Evolutionary conservation across 768 basidiomycete species (phyloP), one percentile per base, ranked within the genome.

Genomic region (Suillus variegatus): DNA sequence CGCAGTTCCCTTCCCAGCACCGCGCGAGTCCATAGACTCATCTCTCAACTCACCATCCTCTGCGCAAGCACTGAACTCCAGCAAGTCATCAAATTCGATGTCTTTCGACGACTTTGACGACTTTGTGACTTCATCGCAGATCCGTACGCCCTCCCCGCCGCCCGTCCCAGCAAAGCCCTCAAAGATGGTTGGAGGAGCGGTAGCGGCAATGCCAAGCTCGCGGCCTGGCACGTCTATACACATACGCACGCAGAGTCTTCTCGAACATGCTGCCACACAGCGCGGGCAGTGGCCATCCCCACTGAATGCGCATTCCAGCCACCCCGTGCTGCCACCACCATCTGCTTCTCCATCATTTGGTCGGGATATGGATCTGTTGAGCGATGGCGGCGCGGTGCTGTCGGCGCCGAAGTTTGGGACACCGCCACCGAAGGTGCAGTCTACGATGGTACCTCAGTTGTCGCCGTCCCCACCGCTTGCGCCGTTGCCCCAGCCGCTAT

Each of bases 231-330:
- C 61, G 61, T 73, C 63, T 35, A 64, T 82, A 14, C 88, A 88
- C 67, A 79, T 82, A 64, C 85, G 88, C 46, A 87, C 88, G 2
- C 74, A 84, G 66, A 86, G 80, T 66, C 78, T 91, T 32, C 73
- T 92, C 69, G 82, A 87, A 66, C 77, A 74, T 18, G 90, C 86
- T 9, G 87, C 87, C 9, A 76, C 86, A 4, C 79, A 80, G 16
- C 74, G 78, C 3, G 78, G 82, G 2, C 64, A 70, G 5, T 84
- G 82, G 82, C 82, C 83, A 25, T 65, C 65, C 20, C 62, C 51
- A 6, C 41, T 62, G 41, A 67, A 69, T 25, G 72, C 77, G 56
- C 77, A 72, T 65, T 71, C 66, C 18, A 68, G 60, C 44, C 25
- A 13, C 10, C 25, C 58, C 18, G 68, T 72, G n/a, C 72, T 74